Evolutionary conservation across 2,329 filamentous ascomycete species (phyloP), one percentile per base, ranked within the genome.

Genomic region (Sclerotiophoma versabilis): DNA sequence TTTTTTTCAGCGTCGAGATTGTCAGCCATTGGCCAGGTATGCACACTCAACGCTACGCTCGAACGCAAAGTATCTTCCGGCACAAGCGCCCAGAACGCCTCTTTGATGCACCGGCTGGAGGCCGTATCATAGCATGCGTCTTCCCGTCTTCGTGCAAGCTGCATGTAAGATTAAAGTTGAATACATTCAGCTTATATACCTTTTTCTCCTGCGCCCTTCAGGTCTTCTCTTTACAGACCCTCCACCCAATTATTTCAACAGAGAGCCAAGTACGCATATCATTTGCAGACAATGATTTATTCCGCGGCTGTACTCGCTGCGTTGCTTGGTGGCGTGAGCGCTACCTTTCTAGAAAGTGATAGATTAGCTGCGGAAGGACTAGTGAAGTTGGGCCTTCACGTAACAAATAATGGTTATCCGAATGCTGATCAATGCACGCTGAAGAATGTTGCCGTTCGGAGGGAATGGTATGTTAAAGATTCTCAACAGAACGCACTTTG

Each of bases 401-500:
- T 70, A 25, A 49, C 54, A 1, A 8, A 39, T 2, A 57, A 70
- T 27, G 70, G 70, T 9, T 65, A 63, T 32, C 65, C 64, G 6
- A 58, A 60, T 25, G n/a, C 63, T 15, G 33, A 58, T 14, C 64
- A 57, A 19, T 79, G 76, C 58, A 77, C 67, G 0, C 50, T 77
- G 14, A 50, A 70, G 5, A 80, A 77, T 50, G 72, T 72, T 1
- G 65, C 68, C 3, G 63, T 79, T 4, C 70, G 79, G 41, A 67
- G 68, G 58, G 79, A 81, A 69, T 81, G 80, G 79, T 78, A 39
- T 36, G 62, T 58, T 58, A 20, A 9, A 25, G 14, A 5, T 27
- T 22, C 5, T 14, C 4, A 11, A 26, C 17, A 4, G 4, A 12
- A 4, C 10, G n/a, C 5, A 17, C 19, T 22, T 10, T 25, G 17